Percentiles rank a stretch among this genome's conserved stretches.
Evolutionary conservation across 257 asterid genomes (phyloP).

Genomic region (Echites panduratus): DNA sequence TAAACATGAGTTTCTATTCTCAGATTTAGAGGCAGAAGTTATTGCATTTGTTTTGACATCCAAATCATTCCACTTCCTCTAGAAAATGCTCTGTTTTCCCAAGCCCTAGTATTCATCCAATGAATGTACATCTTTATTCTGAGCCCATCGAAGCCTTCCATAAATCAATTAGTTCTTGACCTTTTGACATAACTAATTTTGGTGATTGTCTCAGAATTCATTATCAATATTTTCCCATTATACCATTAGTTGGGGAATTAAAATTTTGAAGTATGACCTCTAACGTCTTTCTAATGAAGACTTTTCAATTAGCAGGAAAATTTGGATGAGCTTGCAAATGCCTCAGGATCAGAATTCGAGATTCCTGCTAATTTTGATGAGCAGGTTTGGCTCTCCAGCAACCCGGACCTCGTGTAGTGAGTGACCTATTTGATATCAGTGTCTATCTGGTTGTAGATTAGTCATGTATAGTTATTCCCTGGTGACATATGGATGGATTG

Average conservation of each 20-base stretch:
- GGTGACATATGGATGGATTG: neutral
- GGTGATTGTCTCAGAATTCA: neutral
- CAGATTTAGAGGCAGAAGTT: neutral
- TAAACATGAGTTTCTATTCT: neutral
- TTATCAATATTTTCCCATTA: neutral
- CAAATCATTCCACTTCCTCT: neutral
- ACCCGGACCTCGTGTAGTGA: neutral
- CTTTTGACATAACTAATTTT: neutral
- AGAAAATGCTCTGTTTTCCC: neutral
- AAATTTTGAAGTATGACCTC: neutral
- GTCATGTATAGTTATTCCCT: slow-evolving; percentile 5
- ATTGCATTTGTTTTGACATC: neutral
- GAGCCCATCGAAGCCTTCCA: neutral
- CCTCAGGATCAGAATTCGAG: slow-evolving; percentile 19
- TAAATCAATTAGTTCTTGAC: neutral
- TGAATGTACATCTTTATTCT: neutral
- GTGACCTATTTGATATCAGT: neutral
- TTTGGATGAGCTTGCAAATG: slow-evolving; percentile 23
- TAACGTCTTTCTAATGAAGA: neutral
- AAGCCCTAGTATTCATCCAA: neutral
- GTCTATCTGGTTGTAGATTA: neutral
- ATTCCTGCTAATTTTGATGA: slow-evolving; percentile 20
- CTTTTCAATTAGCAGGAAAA: slow-evolving; percentile 18
- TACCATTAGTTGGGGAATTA: neutral
- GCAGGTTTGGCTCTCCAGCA: slow-evolving; percentile 14